phyloP scores from a whole-genome alignment of 768 basidiomycete species.

The Udeniomyces megalosporus region DNA sequence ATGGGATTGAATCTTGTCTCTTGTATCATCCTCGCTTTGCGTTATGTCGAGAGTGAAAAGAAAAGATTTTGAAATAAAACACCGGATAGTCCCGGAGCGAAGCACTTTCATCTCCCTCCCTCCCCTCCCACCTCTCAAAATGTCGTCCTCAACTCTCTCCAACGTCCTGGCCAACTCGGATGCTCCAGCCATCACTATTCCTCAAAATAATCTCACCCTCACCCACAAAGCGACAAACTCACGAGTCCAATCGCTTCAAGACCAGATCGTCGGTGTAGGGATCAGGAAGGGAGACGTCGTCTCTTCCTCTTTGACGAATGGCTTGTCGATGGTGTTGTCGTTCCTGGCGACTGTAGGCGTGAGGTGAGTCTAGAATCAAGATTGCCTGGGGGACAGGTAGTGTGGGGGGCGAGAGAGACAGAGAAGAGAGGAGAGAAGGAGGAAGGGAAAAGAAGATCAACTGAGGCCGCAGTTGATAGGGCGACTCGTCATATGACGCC shows the following conservation, averaged over 20 bases:
- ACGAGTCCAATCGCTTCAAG: not conserved
- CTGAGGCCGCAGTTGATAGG: too few relatives aligned
- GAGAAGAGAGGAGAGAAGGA: not conserved
- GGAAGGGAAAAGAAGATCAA: not conserved
- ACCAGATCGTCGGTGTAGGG: not conserved
- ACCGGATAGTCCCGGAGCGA: too few relatives aligned
- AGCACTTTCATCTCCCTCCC: not conserved
- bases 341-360: too few relatives aligned
- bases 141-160: not conserved
- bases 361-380: too few relatives aligned
- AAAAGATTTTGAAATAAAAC: too few relatives aligned
- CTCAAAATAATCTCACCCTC: not conserved
- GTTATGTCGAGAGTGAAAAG: too few relatives aligned
- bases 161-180: not conserved
- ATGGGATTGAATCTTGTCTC: too few relatives aligned
- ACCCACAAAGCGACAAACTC: not conserved
- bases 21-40: too few relatives aligned
- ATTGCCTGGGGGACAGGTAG: too few relatives aligned
- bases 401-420: not conserved
- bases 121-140: not conserved
- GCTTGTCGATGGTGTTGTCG: not conserved
- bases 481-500: too few relatives aligned
- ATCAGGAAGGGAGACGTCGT: constrained; percentile 6
- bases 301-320: not conserved
- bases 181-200: not conserved